phyloP scores from a whole-genome alignment of 2,329 filamentous ascomycete species.

The Chrysoporthe puriensis region DNA sequence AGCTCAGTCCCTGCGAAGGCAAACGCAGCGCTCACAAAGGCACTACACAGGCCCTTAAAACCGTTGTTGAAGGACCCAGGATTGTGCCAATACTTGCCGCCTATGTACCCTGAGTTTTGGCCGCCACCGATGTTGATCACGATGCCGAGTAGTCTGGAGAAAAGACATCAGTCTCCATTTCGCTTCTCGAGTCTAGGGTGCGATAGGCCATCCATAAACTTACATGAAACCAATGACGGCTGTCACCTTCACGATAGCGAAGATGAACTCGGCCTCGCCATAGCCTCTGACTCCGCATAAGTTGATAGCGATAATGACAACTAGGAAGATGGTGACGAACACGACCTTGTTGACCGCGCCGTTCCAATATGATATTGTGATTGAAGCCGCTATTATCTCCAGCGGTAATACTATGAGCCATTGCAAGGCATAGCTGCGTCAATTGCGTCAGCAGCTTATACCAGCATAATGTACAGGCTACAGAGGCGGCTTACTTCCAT shows the following conservation, averaged over 20 bases:
- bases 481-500: constrained; percentile 71
- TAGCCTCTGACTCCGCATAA: constrained; percentile 87
- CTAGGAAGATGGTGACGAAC: constrained; percentile 82
- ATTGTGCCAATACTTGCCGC: constrained; percentile 73
- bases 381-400: constrained; percentile 84
- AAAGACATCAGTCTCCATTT: constrained; percentile 29
- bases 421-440: constrained; percentile 74
- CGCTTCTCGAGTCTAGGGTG: too few species aligned
- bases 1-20: constrained; percentile 77
- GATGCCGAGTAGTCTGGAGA: constrained; percentile 74
- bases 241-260: constrained; percentile 82
- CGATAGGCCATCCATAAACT: constrained; percentile 38
- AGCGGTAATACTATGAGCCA: constrained; percentile 85
- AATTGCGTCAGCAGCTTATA: constrained; percentile 14
- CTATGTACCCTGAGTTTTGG: constrained; percentile 75
- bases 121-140: constrained; percentile 84
- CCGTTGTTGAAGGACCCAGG: constrained; percentile 86
- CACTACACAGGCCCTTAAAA: constrained; percentile 80
- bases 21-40: constrained; percentile 78
- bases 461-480: not conserved
- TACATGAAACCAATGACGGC: constrained; percentile 89
- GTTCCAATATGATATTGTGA: constrained; percentile 84
- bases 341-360: constrained; percentile 66
- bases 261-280: constrained; percentile 87
- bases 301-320: constrained; percentile 79